These are phyloP conservation scores for Solanum sitiens DNA, from an alignment of 257 asterid genomes.

Conservation along the genomic window DNA sequence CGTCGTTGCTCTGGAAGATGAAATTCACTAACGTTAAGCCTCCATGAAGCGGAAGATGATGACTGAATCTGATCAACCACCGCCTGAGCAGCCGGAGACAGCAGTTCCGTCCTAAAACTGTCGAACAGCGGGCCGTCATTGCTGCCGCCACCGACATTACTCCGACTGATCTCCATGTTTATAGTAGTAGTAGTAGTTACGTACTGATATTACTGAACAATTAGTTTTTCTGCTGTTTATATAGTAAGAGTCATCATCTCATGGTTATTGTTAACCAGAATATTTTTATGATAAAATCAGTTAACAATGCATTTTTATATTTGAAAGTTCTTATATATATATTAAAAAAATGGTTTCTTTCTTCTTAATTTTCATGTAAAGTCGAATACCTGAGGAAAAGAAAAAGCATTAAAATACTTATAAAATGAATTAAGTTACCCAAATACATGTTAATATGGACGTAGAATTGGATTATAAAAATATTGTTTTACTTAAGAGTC, in stretches of 20 bases:
- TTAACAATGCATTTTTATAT: background rate
- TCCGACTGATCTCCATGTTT: background rate
- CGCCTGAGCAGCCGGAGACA: conserved; percentile 4
- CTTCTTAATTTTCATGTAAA: too few relatives aligned
- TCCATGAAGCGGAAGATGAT: background rate
- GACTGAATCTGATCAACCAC: background rate
- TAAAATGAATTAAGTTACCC: background rate
- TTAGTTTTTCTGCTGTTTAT: background rate
- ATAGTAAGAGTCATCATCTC: background rate
- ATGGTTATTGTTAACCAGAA: background rate
- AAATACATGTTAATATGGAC: background rate
- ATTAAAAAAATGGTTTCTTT: too few relatives aligned
- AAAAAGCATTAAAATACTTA: background rate
- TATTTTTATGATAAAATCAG: background rate
- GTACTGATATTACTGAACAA: background rate
- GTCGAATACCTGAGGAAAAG: background rate
- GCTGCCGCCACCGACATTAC: background rate
- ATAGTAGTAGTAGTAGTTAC: background rate
- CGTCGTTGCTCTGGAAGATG: background rate
- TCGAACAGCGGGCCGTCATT: background rate
- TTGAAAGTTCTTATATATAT: background rate
- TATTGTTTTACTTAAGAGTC: background rate
- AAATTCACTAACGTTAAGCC: background rate
- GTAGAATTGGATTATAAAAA: background rate
- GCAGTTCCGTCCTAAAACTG: conserved; percentile 2